A percentile compares a stretch with the other conserved stretches of the same genome.
Evolutionary conservation across 2,329 filamentous ascomycete species (phyloP).

Genomic region (Tolypocladium capitatum): DNA sequence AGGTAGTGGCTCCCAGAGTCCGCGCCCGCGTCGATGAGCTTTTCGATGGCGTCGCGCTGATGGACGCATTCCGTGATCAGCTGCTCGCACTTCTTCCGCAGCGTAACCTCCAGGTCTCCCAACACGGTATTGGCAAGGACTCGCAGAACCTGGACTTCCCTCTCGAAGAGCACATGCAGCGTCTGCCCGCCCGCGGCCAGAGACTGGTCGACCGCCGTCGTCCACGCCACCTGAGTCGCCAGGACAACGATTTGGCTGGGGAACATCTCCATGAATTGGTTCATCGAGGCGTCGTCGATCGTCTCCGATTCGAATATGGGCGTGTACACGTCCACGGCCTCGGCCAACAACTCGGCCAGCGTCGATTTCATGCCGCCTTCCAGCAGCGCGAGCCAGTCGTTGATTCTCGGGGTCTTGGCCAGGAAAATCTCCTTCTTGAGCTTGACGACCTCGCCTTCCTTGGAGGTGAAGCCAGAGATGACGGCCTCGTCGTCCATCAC

Average conservation of each 20-base stretch:
- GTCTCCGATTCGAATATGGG: conserved; percentile 60
- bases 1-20: conserved; percentile 67
- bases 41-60: conserved; percentile 86
- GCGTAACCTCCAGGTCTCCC: conserved; percentile 73
- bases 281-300: conserved; percentile 58
- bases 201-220: conserved; percentile 67
- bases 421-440: conserved; percentile 87
- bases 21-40: conserved; percentile 64
- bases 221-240: conserved; percentile 90
- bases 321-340: conserved; percentile 73
- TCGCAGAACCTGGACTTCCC: conserved; percentile 72
- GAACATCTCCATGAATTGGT: conserved; percentile 68
- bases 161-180: conserved; percentile 60
- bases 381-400: conserved; percentile 92
- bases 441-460: conserved; percentile 79
- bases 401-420: conserved; percentile 89
- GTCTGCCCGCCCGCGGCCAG: conserved; percentile 58
- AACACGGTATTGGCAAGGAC: conserved; percentile 81
- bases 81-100: conserved; percentile 94
- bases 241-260: conserved; percentile 94
- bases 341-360: conserved; percentile 76
- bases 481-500: conserved; percentile 81
- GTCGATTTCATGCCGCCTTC: conserved; percentile 91
- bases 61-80: conserved; percentile 98
- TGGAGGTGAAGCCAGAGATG: conserved; percentile 87